These are phyloP conservation scores for Aspergillus egyptiacus DNA, from an alignment of 495 filamentous ascomycete species.

Conservation along the genomic window DNA sequence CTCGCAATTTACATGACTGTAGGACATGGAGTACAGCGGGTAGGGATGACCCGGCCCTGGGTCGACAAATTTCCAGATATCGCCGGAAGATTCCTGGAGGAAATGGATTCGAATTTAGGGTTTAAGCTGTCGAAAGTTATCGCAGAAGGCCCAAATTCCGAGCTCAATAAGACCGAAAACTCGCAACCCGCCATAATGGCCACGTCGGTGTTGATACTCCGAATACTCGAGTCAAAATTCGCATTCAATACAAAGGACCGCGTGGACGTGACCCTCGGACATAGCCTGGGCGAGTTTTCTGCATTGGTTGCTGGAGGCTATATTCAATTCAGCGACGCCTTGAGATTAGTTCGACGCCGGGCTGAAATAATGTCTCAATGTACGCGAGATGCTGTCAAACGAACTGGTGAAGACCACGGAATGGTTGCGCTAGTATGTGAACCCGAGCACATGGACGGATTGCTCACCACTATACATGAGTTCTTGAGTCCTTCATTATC, in stretches of 20 bases:
- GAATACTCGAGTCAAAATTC: conserved; percentile 81
- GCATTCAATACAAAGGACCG: conserved; percentile 62
- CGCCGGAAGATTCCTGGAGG: conserved; percentile 63
- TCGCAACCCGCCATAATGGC: conserved; percentile 96
- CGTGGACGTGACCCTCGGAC: conserved; percentile 78
- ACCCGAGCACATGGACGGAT: conserved; percentile 56
- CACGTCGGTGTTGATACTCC: conserved; percentile 81
- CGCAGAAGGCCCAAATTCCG: conserved; percentile 64
- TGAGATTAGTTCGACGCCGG: conserved; percentile 69
- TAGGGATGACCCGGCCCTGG: conserved; percentile 87
- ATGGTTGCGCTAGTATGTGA: conserved; percentile 94
- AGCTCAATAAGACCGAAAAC: conserved; percentile 74
- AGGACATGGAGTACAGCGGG: conserved; percentile 93
- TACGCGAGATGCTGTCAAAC: conserved; percentile 53
- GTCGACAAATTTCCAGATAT: conserved; percentile 74
- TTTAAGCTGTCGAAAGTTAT: conserved; percentile 71
- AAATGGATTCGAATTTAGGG: conserved; percentile 72
- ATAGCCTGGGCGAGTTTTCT: conserved; percentile 93
- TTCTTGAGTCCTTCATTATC: conserved; percentile 64
- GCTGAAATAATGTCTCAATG: conserved; percentile 82
- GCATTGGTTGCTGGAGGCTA: conserved; percentile 79
- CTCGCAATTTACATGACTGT: conserved; percentile 8
- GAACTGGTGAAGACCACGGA: conserved; percentile 68
- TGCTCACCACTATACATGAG: conserved; percentile 70
- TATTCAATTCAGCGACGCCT: conserved; percentile 67